These are phyloP conservation scores for Zanthoxylum bungeanum DNA, from an alignment of 345 rosid genomes.

Conservation along the genomic window DNA sequence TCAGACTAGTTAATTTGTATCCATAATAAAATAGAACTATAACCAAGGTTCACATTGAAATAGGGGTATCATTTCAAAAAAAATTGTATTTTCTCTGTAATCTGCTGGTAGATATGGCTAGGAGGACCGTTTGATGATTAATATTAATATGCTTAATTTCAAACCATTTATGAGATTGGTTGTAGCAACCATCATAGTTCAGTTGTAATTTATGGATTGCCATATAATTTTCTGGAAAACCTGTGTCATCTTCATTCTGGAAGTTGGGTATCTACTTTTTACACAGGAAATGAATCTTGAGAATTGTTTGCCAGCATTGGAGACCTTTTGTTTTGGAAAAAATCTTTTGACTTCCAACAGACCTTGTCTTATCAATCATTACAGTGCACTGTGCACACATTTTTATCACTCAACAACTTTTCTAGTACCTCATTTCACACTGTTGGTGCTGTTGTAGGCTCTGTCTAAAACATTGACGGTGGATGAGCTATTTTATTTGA, in stretches of 20 bases:
- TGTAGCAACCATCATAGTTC: not conserved
- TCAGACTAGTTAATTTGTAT: not conserved
- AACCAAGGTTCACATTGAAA: not conserved
- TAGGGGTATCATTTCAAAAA: not conserved
- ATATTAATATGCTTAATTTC: not conserved
- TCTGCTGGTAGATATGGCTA: not conserved
- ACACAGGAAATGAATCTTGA: not conserved
- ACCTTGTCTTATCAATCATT: not conserved
- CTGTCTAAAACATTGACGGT: conserved; percentile 79
- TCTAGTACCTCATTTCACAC: not conserved
- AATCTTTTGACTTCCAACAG: not conserved
- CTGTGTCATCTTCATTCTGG: not conserved
- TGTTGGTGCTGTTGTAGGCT: conserved; percentile 52
- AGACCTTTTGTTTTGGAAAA: not conserved
- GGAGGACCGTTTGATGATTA: not conserved
- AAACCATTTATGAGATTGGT: not conserved
- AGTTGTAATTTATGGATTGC: not conserved
- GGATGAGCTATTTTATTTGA: conserved; percentile 77
- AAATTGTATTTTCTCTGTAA: not conserved
- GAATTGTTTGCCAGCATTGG: not conserved
- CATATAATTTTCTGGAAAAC: not conserved
- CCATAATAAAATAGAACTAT: not conserved
- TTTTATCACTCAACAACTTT: not conserved
- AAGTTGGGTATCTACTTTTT: not conserved
- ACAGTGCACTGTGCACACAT: not conserved